Evolutionary conservation across 2,329 filamentous ascomycete genomes (phyloP), one percentile per base, ranked within the genome.

Genomic region (Aspergillus fumigatiaffinis): DNA sequence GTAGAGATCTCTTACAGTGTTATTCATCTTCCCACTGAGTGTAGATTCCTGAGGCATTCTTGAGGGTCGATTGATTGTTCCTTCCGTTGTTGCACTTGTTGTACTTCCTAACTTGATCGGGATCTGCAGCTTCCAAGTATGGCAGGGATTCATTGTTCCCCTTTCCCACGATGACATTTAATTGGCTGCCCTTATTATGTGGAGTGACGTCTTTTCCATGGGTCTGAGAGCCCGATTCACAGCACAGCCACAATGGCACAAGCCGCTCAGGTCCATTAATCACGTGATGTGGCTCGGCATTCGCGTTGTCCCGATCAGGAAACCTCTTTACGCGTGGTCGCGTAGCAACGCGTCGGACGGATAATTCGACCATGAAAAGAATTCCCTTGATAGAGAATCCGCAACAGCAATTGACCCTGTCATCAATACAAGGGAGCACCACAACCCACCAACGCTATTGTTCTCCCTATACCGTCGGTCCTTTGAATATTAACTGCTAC

Each of bases 301-400:
- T 46, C 60, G 61, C 69, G 68, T 56, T 50, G 32, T 10, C 67
- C 60, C 41, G 61, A 69, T 64, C 0, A 41, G 62, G 65, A 63
- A 69, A 69, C 63, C 69, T 67, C 67, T 72, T 69, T 64, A 71
- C 70, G 69, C 70, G 71, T 57, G 28, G 46, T 58, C 70, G 68
- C 65, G 70, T 67, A 17, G 14, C 54, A 56, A 54, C 69, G 68
- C 66, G 69, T 69, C 59, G 54, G 51, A 47, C 9, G 44, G 44
- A 25, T 48, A 38, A 41, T 53, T 51, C 57, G 28, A 54, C 57
- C 47, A 62, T 46, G 42, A 58, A 58, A 54, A 55, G 35, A 54
- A 59, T 56, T 52, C 47, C 32, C 35, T 23, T 17, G 50, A 10
- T 26, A 58, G 53, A 49, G 54, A 58, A 42, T 48, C 41, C 28